Percentiles rank a stretch among this genome's conserved stretches.
These are phyloP conservation scores for Aureobasidium sp. DNA, from an alignment of 2,329 filamentous ascomycete genomes.

Conservation along the genomic window DNA sequence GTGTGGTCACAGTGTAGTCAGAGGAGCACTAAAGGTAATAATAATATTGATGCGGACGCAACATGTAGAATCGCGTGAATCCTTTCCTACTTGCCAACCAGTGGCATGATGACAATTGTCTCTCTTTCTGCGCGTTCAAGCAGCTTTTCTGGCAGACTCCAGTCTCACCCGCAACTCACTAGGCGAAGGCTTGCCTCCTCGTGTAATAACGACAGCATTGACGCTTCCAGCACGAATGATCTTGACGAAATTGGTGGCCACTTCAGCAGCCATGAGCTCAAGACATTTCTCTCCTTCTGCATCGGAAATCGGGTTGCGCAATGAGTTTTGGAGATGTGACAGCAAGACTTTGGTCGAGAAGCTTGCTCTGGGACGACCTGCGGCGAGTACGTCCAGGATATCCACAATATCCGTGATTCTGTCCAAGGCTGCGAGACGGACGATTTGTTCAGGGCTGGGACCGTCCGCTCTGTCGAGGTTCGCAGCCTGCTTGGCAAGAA, in stretches of 20 bases:
- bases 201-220: conserved; percentile 38
- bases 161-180: background rate
- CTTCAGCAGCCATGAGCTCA: conserved; percentile 37
- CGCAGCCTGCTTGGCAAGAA: conserved; percentile 43
- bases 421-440: conserved; percentile 42
- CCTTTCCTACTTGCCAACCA: background rate
- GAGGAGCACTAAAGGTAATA: no score
- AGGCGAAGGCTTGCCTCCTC: conserved; percentile 21
- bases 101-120: background rate
- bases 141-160: background rate
- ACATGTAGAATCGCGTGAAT: background rate
- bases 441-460: conserved; percentile 37
- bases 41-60: background rate
- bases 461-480: conserved; percentile 32
- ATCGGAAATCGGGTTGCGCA: conserved; percentile 39
- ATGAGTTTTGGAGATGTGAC: conserved; percentile 39
- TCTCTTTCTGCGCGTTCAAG: background rate
- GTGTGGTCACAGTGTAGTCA: no score
- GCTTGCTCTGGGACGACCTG: conserved; percentile 32
- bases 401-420: conserved; percentile 40
- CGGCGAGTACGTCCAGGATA: conserved; percentile 38
- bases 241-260: conserved; percentile 38
- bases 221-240: conserved; percentile 34
- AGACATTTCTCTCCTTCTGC: conserved; percentile 40
- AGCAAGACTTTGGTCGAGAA: conserved; percentile 38